phyloP scores from a whole-genome alignment of 2,329 filamentous ascomycete species.

The Fusarium circinatum region DNA sequence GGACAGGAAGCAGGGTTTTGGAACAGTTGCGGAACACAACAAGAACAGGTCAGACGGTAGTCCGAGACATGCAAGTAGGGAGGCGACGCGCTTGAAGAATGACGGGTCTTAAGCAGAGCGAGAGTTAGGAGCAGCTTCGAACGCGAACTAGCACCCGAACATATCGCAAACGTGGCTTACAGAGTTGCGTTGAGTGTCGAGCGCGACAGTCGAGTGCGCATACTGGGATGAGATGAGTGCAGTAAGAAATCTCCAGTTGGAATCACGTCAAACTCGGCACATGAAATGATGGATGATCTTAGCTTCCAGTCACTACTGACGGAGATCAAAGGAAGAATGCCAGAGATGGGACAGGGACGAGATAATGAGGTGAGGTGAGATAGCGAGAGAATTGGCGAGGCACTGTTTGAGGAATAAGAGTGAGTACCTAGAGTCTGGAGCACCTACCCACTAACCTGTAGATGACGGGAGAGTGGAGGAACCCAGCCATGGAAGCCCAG shows the following conservation, averaged over 20 bases:
- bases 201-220: conserved; percentile 32
- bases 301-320: not conserved
- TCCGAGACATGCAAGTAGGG: conserved; percentile 40
- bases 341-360: conserved; percentile 10
- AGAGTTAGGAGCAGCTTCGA: conserved; percentile 26
- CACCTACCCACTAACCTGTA: not conserved
- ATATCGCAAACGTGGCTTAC: conserved; percentile 34
- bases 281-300: not conserved
- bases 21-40: conserved; percentile 34
- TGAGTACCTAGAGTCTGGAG: not conserved
- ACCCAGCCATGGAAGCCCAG: conserved; percentile 26
- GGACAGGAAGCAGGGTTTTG: conserved; percentile 26
- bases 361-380: conserved; percentile 15
- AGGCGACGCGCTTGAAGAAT: conserved; percentile 27
- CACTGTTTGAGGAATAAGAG: conserved; percentile 15
- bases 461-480: conserved; percentile 41
- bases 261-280: conserved; percentile 5
- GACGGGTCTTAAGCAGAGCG: conserved; percentile 22
- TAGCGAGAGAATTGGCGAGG: conserved; percentile 23
- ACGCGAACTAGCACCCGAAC: conserved; percentile 33
- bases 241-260: conserved; percentile 3
- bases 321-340: not conserved
- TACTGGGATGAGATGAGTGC: conserved; percentile 30
- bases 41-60: conserved; percentile 28
- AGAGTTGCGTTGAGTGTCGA: conserved; percentile 33